A percentile compares a stretch with the other conserved stretches of the same genome.
phyloP scores from a whole-genome alignment of 768 basidiomycete genomes.

The Tubosaeta sp. region DNA sequence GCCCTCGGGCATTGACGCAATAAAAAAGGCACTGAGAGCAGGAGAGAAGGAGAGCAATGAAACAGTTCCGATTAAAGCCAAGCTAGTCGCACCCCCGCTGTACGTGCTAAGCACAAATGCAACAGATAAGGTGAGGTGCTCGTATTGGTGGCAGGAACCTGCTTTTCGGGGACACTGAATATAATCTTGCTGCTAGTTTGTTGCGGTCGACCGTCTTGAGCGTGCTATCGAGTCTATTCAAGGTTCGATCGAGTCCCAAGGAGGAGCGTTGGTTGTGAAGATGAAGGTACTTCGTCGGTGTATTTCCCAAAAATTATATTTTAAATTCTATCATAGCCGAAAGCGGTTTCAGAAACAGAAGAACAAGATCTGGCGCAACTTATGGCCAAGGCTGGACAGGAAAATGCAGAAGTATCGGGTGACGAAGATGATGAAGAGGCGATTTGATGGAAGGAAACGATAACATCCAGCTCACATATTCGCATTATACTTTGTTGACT shows the following conservation, averaged over 20 bases:
- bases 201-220: slow-evolving; percentile 90
- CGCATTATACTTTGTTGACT: background rate
- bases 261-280: slow-evolving; percentile 86
- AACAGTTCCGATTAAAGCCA: slow-evolving; percentile 93
- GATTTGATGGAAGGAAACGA: slow-evolving; percentile 1
- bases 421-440: slow-evolving; percentile 83
- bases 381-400: slow-evolving; percentile 91
- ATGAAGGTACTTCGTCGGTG: slow-evolving; percentile 68
- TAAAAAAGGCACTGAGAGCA: slow-evolving; percentile 84
- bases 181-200: slow-evolving; percentile 46
- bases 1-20: slow-evolving; percentile 93
- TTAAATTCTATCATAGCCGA: slow-evolving; percentile 58
- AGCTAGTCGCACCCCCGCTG: slow-evolving; percentile 92
- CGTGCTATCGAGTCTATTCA: slow-evolving; percentile 91
- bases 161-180: background rate
- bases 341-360: slow-evolving; percentile 96
- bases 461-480: background rate
- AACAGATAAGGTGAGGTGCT: slow-evolving; percentile 76
- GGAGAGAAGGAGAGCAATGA: slow-evolving; percentile 88
- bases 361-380: slow-evolving; percentile 96
- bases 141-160: background rate
- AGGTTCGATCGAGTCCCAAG: slow-evolving; percentile 73
- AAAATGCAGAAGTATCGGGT: slow-evolving; percentile 95
- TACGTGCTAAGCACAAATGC: slow-evolving; percentile 96
- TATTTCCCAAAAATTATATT: background rate